phyloP scores from a whole-genome alignment of 345 rosid species.

The Gynandropsis gynandra region DNA sequence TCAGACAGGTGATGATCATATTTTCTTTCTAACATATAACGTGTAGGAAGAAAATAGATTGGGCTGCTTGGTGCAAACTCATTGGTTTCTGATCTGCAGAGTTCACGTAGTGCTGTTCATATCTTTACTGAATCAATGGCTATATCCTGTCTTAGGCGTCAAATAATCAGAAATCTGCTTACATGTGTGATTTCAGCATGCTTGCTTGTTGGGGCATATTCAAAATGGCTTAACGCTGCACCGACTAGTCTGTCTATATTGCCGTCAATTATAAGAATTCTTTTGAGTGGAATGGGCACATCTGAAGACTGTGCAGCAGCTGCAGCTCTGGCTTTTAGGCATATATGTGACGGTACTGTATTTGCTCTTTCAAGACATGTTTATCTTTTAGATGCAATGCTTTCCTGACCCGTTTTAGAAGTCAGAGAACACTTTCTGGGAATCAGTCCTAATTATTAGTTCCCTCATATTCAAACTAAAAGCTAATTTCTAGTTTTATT shows the following conservation, averaged over 20 bases:
- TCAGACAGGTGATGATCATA: slow-evolving; percentile 66
- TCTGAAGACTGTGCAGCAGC: slow-evolving; percentile 98
- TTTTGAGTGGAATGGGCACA: slow-evolving; percentile 81
- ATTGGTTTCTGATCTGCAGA: slow-evolving; percentile 12
- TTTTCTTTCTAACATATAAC: slow-evolving; percentile 17
- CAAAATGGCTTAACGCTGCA: slow-evolving; percentile 91
- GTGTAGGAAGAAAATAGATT: slow-evolving; percentile 5
- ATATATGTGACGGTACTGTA: slow-evolving; percentile 78
- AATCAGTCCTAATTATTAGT: neutral
- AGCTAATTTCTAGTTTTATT: slow-evolving; percentile 24
- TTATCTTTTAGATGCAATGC: too few species aligned
- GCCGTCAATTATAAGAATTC: slow-evolving; percentile 65
- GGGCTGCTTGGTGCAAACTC: slow-evolving; percentile 17
- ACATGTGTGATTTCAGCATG: slow-evolving; percentile 57
- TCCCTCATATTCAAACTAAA: slow-evolving; percentile 20
- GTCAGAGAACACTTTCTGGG: neutral
- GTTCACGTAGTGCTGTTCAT: slow-evolving; percentile 7
- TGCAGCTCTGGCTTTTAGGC: slow-evolving; percentile 94
- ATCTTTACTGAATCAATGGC: slow-evolving; percentile 11
- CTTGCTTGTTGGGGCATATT: slow-evolving; percentile 92
- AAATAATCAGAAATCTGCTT: slow-evolving; percentile 14
- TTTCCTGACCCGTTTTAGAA: neutral
- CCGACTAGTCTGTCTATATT: slow-evolving; percentile 63
- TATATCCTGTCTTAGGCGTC: slow-evolving; percentile 9
- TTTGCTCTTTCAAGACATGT: slow-evolving; percentile 18